A percentile compares a stretch with the other conserved stretches of the same genome.
Evolutionary conservation across 2,329 filamentous ascomycete species (phyloP).

Genomic region (Verticillium dahliae): DNA sequence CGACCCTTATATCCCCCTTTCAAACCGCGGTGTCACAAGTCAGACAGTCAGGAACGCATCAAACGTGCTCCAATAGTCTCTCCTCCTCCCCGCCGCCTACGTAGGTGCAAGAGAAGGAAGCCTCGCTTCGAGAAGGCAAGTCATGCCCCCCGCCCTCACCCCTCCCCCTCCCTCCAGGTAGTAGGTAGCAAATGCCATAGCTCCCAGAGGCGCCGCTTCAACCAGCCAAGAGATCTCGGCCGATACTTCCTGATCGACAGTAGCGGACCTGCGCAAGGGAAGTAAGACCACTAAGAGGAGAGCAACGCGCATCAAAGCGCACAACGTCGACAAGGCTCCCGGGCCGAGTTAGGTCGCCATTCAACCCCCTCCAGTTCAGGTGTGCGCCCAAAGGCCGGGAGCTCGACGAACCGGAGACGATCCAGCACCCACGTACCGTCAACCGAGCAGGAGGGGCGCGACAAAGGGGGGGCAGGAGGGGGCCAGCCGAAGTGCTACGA

Average conservation of each 20-base stretch:
- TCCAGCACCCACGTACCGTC: not conserved
- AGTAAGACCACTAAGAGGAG: not conserved
- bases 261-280: not conserved
- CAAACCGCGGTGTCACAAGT: not conserved
- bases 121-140: not conserved
- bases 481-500: not conserved
- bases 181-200: not conserved
- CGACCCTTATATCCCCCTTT: not conserved
- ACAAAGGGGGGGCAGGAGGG: too few relatives aligned
- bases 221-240: not conserved
- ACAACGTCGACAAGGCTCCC: not conserved
- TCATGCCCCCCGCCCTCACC: not conserved
- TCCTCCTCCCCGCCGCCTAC: not conserved
- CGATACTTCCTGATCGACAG: not conserved
- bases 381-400: not conserved
- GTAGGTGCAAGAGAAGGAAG: not conserved
- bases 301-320: too few relatives aligned
- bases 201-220: not conserved
- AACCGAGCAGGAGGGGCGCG: not conserved
- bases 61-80: not conserved
- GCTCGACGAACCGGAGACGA: not conserved
- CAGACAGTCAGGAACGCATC: not conserved
- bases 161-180: not conserved
- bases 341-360: not conserved
- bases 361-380: not conserved